A percentile compares a stretch with the other conserved stretches of the same genome.
phyloP scores from a whole-genome alignment of 768 basidiomycete genomes.

The Gloeophyllum trabeum region DNA sequence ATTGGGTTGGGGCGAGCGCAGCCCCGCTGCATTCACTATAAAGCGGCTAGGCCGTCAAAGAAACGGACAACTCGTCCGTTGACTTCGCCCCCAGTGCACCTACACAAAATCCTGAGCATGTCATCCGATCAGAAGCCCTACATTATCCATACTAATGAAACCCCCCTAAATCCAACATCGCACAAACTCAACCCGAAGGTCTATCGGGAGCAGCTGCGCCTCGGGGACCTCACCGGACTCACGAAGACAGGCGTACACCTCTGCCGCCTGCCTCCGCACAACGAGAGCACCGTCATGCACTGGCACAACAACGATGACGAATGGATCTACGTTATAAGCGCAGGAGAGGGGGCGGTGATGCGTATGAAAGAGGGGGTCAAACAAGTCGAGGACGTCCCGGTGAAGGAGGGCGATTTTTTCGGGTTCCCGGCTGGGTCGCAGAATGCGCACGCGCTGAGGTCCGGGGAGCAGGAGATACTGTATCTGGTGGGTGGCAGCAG shows the following conservation, averaged over 20 bases:
- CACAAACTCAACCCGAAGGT: slow-evolving; percentile 4
- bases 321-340: slow-evolving; percentile 8
- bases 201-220: slow-evolving; percentile 3
- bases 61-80: too few species aligned
- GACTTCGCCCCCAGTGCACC: too few species aligned
- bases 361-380: too few species aligned
- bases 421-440: slow-evolving; percentile 12
- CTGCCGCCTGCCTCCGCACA: slow-evolving; percentile 5
- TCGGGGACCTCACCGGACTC: slow-evolving; percentile 6
- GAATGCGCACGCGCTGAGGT: slow-evolving; percentile 10
- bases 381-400: slow-evolving; percentile 8
- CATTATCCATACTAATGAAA: too few species aligned
- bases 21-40: too few species aligned
- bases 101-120: too few species aligned
- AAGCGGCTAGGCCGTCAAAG: too few species aligned
- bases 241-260: slow-evolving; percentile 7
- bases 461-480: slow-evolving; percentile 11
- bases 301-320: slow-evolving; percentile 9
- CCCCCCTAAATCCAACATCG: too few species aligned
- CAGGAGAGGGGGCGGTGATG: slow-evolving; percentile 4
- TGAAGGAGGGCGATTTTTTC: slow-evolving; percentile 13
- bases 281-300: slow-evolving; percentile 5
- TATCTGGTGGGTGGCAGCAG: slow-evolving; percentile 15
- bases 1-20: too few species aligned
- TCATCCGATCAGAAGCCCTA: too few species aligned